Evolutionary conservation across 768 basidiomycete species (phyloP).

Genomic region (Mycena vitilis): DNA sequence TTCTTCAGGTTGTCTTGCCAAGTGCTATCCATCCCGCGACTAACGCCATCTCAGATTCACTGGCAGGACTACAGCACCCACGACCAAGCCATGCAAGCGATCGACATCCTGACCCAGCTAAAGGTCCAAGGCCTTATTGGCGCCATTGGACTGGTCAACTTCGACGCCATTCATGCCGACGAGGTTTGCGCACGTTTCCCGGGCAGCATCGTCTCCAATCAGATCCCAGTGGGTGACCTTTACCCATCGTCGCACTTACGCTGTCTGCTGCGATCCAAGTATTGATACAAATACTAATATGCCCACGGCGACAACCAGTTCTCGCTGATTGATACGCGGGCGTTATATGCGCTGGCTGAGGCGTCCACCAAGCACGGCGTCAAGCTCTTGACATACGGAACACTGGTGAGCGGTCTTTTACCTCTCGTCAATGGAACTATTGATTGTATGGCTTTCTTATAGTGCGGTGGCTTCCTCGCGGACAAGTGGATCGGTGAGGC

Average conservation of each 20-base stretch:
- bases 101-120: slow-evolving; percentile 68
- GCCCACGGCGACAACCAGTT: slow-evolving; percentile 58
- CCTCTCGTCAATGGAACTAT: not conserved
- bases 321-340: slow-evolving; percentile 83
- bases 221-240: slow-evolving; percentile 73
- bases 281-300: slow-evolving; percentile 19
- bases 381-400: slow-evolving; percentile 83
- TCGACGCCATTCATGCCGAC: slow-evolving; percentile 78
- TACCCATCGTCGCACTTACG: slow-evolving; percentile 16
- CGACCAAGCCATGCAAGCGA: slow-evolving; percentile 52
- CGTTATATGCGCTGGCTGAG: slow-evolving; percentile 80
- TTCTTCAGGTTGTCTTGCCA: slow-evolving; percentile 68
- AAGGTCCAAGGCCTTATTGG: slow-evolving; percentile 68
- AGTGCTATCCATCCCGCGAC: slow-evolving; percentile 13
- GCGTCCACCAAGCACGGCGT: slow-evolving; percentile 79
- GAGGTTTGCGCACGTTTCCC: slow-evolving; percentile 83
- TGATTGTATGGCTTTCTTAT: not conserved
- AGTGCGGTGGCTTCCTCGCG: slow-evolving; percentile 88
- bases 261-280: slow-evolving; percentile 8
- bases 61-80: slow-evolving; percentile 78
- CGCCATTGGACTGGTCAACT: slow-evolving; percentile 83
- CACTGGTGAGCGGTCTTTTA: slow-evolving; percentile 62
- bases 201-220: slow-evolving; percentile 82
- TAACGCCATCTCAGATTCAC: slow-evolving; percentile 65
- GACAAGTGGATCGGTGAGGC: slow-evolving; percentile 77